Percentiles rank a stretch among this genome's conserved stretches.
Evolutionary conservation across 164 flowering plant species (phyloP).

Genomic region (grape (Vitis vinifera)): ASM3070453v1 NC_081821.1:1558001-1558500

Average conservation of each 20-base stretch:
- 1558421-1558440: conserved; percentile 43
- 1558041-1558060: conserved; percentile 52
- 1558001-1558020: conserved; percentile 30
- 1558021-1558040: conserved; percentile 45
- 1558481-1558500: conserved; percentile 57
- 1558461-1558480: conserved; percentile 56
- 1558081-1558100: conserved; percentile 77
- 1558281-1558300: conserved; percentile 42
- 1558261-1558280: conserved; percentile 41
- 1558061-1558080: conserved; percentile 75
- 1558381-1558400: conserved; percentile 43
- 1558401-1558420: conserved; percentile 33
- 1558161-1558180: conserved; percentile 42
- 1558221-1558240: conserved; percentile 56
- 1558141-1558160: conserved; percentile 45
- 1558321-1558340: conserved; percentile 44
- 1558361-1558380: conserved; percentile 45
- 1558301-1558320: conserved; percentile 46
- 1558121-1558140: conserved; percentile 55
- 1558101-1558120: conserved; percentile 77
- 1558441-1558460: conserved; percentile 59
- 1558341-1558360: conserved; percentile 56
- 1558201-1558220: conserved; percentile 44
- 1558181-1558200: conserved; percentile 43
- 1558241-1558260: conserved; percentile 50